Base-by-base conservation (phyloP, 495 filamentous ascomycete species). In the Penicillium cosmopolitanum region DNA sequence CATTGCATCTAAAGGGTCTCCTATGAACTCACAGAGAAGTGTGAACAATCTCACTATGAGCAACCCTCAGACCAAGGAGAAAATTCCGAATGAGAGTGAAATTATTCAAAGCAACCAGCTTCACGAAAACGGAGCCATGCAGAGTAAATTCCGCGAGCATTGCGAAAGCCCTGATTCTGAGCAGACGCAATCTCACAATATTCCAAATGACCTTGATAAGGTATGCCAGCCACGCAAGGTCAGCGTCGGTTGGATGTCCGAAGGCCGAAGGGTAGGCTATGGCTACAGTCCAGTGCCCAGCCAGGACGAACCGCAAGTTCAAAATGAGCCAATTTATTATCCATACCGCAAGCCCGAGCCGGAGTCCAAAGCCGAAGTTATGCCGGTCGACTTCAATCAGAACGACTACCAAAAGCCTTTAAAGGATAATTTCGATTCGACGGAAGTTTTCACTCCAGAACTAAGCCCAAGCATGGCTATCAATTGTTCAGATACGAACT, bases 171-270 rank as follows among this genome's bases (percentile, higher is more conserved):
- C 51, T 35, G 51, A 25, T 35, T 61, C 61, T 7, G 55, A 52
- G 15, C 25, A 54, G 1, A 38, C 31, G 10, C 4, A 13, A 3
- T 15, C 18, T 19, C 50, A 56, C 7, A 13, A 43, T 10, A 28
- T 12, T 9, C 35, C 55, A 2, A 58, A 57, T 9, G 58, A 57
- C 5, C 48, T 55, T 8, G 51, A 44, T 21, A 55, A 60, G 21
- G 19, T 40, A 15, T 46, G 23, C 5, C 58, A 66, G 5, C 55
- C 68, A 46, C 72, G 77, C 10, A 77, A 68, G 57, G 65, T 79
- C 34, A 80, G 78, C 56, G 54, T 74, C 18, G 78, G 76, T 12
- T 80, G 78, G 78, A 77, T 80, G 73, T 75, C 78, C 10, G 75
- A 66, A 10, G 78, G 78, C 9, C 70, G 70, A 48, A 74, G 78